Evolutionary conservation across 2,329 filamentous ascomycete species (phyloP).

Genomic region (Grosmannia serpens): DNA sequence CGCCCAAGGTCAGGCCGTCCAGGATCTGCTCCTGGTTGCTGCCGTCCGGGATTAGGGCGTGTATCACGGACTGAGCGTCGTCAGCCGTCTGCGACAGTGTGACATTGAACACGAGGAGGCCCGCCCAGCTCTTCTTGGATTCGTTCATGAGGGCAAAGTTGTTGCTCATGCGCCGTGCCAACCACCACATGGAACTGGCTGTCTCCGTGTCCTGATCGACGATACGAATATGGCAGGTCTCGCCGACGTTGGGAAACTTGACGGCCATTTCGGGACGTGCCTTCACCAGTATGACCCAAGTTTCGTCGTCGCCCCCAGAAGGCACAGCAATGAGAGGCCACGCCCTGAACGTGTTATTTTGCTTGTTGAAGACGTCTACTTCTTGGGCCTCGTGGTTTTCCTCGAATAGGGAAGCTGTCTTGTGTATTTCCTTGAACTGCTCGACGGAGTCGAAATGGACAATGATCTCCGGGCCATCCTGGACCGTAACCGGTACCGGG

Average conservation of each 20-base stretch:
- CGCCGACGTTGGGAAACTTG: slow-evolving; percentile 9
- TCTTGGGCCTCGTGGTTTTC: slow-evolving; percentile 14
- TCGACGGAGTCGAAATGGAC: slow-evolving; percentile 7
- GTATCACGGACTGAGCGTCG: neutral
- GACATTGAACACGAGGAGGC: slow-evolving; percentile 9
- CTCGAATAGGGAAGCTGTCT: slow-evolving; percentile 9
- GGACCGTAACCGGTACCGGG: neutral
- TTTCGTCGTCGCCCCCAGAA: slow-evolving; percentile 2
- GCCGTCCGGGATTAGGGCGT: slow-evolving; percentile 5
- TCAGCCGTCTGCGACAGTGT: slow-evolving; percentile 2
- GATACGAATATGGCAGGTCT: slow-evolving; percentile 6
- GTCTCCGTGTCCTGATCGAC: neutral
- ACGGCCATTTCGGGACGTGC: neutral
- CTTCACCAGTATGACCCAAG: slow-evolving; percentile 12
- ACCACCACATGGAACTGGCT: slow-evolving; percentile 9
- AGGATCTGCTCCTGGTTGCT: neutral
- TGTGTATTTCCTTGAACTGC: slow-evolving; percentile 9
- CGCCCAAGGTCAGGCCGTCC: neutral
- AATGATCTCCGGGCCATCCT: neutral
- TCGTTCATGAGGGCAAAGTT: slow-evolving; percentile 4
- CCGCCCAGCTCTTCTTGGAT: slow-evolving; percentile 3
- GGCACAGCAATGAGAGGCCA: slow-evolving; percentile 10
- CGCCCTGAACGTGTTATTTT: slow-evolving; percentile 10
- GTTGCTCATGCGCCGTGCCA: slow-evolving; percentile 6
- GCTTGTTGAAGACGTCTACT: slow-evolving; percentile 23